Evolutionary conservation across 2,329 filamentous ascomycete species (phyloP).

Genomic region (Pyrenophora teres): DNA sequence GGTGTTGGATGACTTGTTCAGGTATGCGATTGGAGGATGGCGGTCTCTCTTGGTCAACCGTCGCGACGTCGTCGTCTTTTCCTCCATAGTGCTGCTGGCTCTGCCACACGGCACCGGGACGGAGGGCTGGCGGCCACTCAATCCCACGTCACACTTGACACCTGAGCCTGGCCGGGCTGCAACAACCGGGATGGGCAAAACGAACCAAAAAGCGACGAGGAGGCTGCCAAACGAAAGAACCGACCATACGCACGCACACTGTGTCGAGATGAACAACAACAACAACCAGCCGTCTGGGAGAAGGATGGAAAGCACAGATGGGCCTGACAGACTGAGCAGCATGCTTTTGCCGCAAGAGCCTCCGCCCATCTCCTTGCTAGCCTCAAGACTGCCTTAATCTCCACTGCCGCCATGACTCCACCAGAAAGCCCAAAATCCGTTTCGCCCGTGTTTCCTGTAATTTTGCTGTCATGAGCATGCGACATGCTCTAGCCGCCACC

Average conservation of each 20-base stretch:
- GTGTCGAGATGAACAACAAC: neutral
- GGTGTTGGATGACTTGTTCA: slow-evolving; percentile 16
- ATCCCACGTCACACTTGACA: slow-evolving; percentile 2
- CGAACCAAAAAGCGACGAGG: neutral
- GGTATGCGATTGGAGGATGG: slow-evolving; percentile 24
- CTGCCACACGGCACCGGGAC: neutral
- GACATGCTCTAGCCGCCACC: neutral
- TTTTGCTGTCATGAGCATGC: neutral
- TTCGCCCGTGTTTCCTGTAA: slow-evolving; percentile 16
- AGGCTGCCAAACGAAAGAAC: neutral
- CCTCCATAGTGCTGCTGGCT: slow-evolving; percentile 19
- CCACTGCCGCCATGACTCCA: slow-evolving; percentile 1
- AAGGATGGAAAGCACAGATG: neutral
- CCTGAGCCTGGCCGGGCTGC: slow-evolving; percentile 2
- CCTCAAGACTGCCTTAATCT: slow-evolving; percentile 6
- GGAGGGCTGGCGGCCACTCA: slow-evolving; percentile 6
- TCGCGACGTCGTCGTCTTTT: slow-evolving; percentile 19
- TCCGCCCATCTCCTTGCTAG: slow-evolving; percentile 7
- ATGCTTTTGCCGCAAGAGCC: slow-evolving; percentile 3
- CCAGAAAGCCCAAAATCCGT: slow-evolving; percentile 10
- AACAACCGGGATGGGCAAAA: slow-evolving; percentile 3
- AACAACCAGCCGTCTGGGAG: slow-evolving; percentile 1
- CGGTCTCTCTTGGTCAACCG: slow-evolving; percentile 26
- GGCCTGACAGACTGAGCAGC: neutral
- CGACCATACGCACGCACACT: neutral